Base-by-base conservation (phyloP, 371 early-diverging fungal genomes). In the Blastocladiella emersonii region DNA sequence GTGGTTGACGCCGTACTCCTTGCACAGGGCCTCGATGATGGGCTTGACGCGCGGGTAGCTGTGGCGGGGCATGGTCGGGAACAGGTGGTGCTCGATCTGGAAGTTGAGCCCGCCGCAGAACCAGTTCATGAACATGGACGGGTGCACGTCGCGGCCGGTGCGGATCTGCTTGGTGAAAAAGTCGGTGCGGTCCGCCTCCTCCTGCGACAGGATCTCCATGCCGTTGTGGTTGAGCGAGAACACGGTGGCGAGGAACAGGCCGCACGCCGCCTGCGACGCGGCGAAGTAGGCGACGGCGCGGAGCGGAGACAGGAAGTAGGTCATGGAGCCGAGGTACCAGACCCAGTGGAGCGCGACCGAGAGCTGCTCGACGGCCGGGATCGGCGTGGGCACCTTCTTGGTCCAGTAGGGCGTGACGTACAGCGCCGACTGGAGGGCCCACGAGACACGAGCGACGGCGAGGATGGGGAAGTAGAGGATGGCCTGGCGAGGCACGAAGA, bases 171-270 rank as follows among this genome's bases (percentile, higher is more conserved):
- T 82, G 65, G 84, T 80, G 70, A 81, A 91, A 64, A 90, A 90
- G 64, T 87, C 86, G 78, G 85, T 83, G 8, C 76, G 68, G 32
- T 78, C 74, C 25, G 87, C 81, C 68, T 87, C 83, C 56, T 85
- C 79, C 63, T 76, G 69, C n/a, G 80, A 79, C 69, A 86, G 83
- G 34, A 92, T 82, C 15, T 87, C 85, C 91, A 90, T 92, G 48
- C 92, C 92, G 69, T 86, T 89, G 72, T 92, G 92, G 74, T 92
- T 92, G 55, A 92, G 72, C 34, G 87, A 83, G 70, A 92, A 91
- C 21, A 89, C 89, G 56, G 85, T 67, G 30, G 90, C 88, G 35
- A 92, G 70, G 44, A 87, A 69, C 64, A 89, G 78, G n/a, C 92
- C 92, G 63, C 87, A 84, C 17, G 77, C 76, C 41, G 82, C 76